phyloP scores from a whole-genome alignment of 305 asterid genomes.

The Fraxinus nigra region DNA sequence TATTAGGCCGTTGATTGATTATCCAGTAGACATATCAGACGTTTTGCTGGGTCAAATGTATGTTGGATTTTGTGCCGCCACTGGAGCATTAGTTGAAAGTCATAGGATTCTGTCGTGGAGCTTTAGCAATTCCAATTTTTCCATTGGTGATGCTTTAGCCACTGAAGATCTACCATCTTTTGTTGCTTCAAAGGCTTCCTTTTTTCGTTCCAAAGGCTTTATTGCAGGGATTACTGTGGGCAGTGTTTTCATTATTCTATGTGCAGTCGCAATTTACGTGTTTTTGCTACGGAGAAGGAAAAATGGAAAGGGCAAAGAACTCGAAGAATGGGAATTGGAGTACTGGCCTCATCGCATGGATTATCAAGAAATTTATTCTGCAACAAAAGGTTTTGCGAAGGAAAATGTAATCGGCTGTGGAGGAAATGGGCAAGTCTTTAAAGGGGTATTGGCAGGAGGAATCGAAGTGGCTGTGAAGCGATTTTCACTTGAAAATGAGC shows the following conservation, averaged over 20 bases:
- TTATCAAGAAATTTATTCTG: conserved; percentile 37
- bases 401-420: conserved; percentile 40
- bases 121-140: conserved; percentile 32
- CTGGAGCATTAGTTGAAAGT: conserved; percentile 37
- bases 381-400: conserved; percentile 35
- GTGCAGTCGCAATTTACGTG: conserved; percentile 1
- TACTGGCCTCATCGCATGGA: conserved; percentile 45
- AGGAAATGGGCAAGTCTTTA: conserved; percentile 38
- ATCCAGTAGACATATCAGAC: conserved; percentile 29
- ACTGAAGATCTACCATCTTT: conserved; percentile 34
- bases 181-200: conserved; percentile 31
- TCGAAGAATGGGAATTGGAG: conserved; percentile 47
- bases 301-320: conserved; percentile 27
- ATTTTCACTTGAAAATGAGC: conserved; percentile 32
- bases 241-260: conserved; percentile 18
- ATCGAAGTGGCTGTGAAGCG: conserved; percentile 39
- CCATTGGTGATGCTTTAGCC: conserved; percentile 26
- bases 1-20: conserved; percentile 26
- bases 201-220: conserved; percentile 23
- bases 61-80: conserved; percentile 39
- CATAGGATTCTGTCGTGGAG: conserved; percentile 41
- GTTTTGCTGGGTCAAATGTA: conserved; percentile 37
- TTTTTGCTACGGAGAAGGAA: conserved; percentile 23
- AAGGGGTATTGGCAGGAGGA: conserved; percentile 30
- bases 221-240: conserved; percentile 31